Evolutionary conservation across 2,329 filamentous ascomycete genomes (phyloP), one percentile per base, ranked within the genome.

Genomic region (Sarocladium kiliense): DNA sequence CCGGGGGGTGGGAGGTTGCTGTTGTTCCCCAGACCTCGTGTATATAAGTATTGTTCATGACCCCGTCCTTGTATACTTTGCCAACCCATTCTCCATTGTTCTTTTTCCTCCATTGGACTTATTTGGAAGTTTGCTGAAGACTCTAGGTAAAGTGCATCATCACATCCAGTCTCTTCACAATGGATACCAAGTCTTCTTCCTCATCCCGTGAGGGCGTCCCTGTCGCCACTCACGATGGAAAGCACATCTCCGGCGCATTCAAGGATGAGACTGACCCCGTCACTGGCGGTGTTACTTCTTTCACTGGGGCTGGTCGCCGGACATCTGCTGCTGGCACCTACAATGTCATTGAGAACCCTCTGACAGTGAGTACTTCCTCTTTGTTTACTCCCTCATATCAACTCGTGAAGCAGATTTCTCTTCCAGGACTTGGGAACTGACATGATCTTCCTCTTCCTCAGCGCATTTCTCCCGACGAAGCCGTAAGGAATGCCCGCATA

Each of bases 401-500:
- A 21, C n/a, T n/a, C n/a, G n/a, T n/a, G n/a, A n/a, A n/a, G n/a
- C n/a, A n/a, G n/a, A n/a, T n/a, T n/a, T n/a, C n/a, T n/a, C n/a
- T n/a, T n/a, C n/a, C n/a, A n/a, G 7, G 30, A 32, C 6, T 32
- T 32, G 7, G 12, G 12, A 32, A 12, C 30, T 32, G 12, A 32
- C 30, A 32, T 12, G 12, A 32, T 39, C n/a, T 39, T 19, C n/a
- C n/a, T 37, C 30, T 39, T 25, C 26, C 16, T 12, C 12, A 68
- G 66, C 55, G 58, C 34, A 61, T 64, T 47, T 74, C 62, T 0
- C 44, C 45, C 0, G 64, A 64, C 25, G 39, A 61, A 23, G 60
- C 56, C 3, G 59, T 59, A 37, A 58, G 62, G 19, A 73, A 81
- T 55, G 81, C 80, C 2, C 69, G 73, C 10, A 63, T 68, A 41